These are phyloP conservation scores for Saturnispora silvae DNA, from an alignment of 805 yeast genomes.

Conservation along the genomic window DNA sequence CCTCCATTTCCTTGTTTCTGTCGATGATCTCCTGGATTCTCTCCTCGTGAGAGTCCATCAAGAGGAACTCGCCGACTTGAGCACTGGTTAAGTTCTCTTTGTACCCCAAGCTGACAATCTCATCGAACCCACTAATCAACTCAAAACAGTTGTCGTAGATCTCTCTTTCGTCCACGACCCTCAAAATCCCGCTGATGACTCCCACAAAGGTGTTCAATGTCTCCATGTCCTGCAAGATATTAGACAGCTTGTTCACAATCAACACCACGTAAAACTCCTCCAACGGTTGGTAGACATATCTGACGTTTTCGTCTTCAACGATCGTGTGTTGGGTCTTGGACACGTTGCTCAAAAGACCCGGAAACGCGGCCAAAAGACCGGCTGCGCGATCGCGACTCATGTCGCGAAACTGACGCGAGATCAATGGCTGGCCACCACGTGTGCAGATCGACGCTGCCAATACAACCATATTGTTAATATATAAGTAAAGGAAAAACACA, in stretches of 20 bases:
- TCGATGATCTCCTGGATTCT: slow-evolving; percentile 97
- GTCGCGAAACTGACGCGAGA: slow-evolving; percentile 87
- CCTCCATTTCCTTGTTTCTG: slow-evolving; percentile 92
- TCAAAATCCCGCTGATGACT: slow-evolving; percentile 63
- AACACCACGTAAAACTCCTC: slow-evolving; percentile 88
- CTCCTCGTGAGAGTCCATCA: slow-evolving; percentile 98
- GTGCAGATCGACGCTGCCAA: slow-evolving; percentile 93
- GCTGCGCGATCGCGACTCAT: slow-evolving; percentile 77
- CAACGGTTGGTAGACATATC: slow-evolving; percentile 92
- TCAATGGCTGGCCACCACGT: slow-evolving; percentile 82
- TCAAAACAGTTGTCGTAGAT: slow-evolving; percentile 80
- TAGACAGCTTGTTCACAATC: slow-evolving; percentile 83
- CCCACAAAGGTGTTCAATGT: slow-evolving; percentile 80
- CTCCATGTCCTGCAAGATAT: slow-evolving; percentile 88
- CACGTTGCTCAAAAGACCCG: slow-evolving; percentile 60
- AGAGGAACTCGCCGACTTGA: slow-evolving; percentile 82
- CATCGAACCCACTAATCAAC: slow-evolving; percentile 86
- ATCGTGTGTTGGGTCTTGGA: slow-evolving; percentile 78
- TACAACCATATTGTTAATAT: slow-evolving; percentile 43
- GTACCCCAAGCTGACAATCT: slow-evolving; percentile 81
- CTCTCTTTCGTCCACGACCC: slow-evolving; percentile 70
- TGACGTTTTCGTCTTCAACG: slow-evolving; percentile 81
- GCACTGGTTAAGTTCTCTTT: slow-evolving; percentile 72
- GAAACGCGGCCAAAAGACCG: slow-evolving; percentile 76
- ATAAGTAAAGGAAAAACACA: neutral